These are phyloP conservation scores for Picea abies DNA, from an alignment of 83 land plant species.

Conservation along the genomic window DNA sequence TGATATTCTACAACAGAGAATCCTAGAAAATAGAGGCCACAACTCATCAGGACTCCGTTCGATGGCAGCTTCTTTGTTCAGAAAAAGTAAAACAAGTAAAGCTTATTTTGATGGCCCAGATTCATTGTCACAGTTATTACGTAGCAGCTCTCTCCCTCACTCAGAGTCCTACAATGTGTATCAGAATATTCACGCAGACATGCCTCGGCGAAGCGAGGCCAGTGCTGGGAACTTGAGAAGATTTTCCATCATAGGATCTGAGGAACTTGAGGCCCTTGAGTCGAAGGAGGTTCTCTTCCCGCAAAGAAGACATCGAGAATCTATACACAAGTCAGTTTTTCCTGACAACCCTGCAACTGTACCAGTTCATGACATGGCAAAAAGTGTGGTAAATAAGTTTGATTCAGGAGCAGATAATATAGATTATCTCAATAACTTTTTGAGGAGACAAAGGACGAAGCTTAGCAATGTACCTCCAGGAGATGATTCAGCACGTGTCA, in stretches of 20 bases:
- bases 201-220: slow-evolving; percentile 14
- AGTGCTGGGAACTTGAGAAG: slow-evolving; percentile 17
- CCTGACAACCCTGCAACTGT: background rate
- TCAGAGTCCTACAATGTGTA: background rate
- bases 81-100: slow-evolving; percentile 1
- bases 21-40: slow-evolving; percentile 9
- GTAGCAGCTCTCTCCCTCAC: slow-evolving; percentile 15
- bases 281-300: slow-evolving; percentile 11
- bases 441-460: slow-evolving; percentile 21
- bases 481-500: slow-evolving; percentile 28
- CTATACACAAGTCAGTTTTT: slow-evolving; percentile 9
- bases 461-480: slow-evolving; percentile 23
- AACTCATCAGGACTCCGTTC: background rate
- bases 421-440: slow-evolving; percentile 4
- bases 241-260: slow-evolving; percentile 9
- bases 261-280: slow-evolving; percentile 10
- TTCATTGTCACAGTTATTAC: background rate
- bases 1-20: slow-evolving; percentile 11
- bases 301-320: slow-evolving; percentile 14
- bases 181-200: slow-evolving; percentile 13
- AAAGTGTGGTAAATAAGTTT: background rate
- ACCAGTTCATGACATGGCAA: background rate
- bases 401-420: slow-evolving; percentile 5
- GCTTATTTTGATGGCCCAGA: slow-evolving; percentile 9
- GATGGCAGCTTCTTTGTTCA: background rate